These are phyloP conservation scores for Candida labiduridarum DNA, from an alignment of 1,139 yeast species.

Conservation along the genomic window DNA sequence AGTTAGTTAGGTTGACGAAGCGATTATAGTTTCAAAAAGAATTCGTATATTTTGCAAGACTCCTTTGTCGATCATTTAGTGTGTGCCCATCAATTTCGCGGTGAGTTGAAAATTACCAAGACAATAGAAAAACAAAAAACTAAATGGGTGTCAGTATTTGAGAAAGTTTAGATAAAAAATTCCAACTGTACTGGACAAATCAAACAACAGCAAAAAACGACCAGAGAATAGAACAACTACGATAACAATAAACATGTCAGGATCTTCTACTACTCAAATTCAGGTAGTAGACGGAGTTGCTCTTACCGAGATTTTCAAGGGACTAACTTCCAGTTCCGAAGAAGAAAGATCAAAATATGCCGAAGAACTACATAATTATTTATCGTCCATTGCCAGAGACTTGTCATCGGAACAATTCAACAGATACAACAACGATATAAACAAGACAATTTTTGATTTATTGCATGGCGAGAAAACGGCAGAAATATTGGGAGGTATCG, in stretches of 20 bases:
- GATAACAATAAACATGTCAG: constrained; percentile 23
- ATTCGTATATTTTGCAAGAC: too few species aligned
- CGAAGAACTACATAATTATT: constrained; percentile 63
- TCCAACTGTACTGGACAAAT: neutral
- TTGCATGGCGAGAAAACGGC: constrained; percentile 72
- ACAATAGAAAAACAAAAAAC: neutral
- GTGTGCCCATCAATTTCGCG: neutral
- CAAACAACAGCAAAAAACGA: neutral
- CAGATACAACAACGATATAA: constrained; percentile 80
- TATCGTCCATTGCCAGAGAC: constrained; percentile 74
- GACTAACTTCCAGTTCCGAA: constrained; percentile 50
- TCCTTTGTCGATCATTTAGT: neutral
- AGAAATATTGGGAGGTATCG: constrained; percentile 85
- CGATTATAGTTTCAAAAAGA: neutral
- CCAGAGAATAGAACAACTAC: neutral
- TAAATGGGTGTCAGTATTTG: neutral
- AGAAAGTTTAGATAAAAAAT: neutral
- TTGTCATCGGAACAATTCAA: constrained; percentile 76
- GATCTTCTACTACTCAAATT: constrained; percentile 24
- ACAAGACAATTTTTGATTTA: constrained; percentile 83
- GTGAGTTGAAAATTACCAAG: neutral
- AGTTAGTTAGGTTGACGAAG: neutral
- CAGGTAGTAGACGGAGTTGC: constrained; percentile 54
- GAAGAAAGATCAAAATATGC: constrained; percentile 64
- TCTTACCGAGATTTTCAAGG: constrained; percentile 54